These are phyloP conservation scores for Zygotorulaspora sp. DNA, from an alignment of 805 yeast genomes.

Conservation along the genomic window DNA sequence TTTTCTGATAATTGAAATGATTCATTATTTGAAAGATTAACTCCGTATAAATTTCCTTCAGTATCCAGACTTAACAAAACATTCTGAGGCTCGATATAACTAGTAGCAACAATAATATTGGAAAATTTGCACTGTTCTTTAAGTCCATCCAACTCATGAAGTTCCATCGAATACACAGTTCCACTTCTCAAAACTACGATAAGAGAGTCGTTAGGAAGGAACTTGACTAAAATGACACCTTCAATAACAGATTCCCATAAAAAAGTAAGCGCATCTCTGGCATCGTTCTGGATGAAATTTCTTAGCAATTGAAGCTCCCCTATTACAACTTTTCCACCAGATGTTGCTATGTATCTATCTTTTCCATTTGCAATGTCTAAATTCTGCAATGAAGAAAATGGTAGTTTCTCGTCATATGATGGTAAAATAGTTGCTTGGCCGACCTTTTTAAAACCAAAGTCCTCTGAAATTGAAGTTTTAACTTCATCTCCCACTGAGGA, in stretches of 20 bases:
- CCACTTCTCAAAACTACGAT: constrained; percentile 32
- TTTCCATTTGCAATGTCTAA: constrained; percentile 36
- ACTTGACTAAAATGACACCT: constrained; percentile 30
- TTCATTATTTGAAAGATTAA: constrained; percentile 2
- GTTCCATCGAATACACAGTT: constrained; percentile 17
- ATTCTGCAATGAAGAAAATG: constrained; percentile 36
- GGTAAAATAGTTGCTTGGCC: constrained; percentile 36
- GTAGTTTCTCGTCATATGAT: constrained; percentile 36
- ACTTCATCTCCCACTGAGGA: constrained; percentile 23
- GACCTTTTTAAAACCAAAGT: constrained; percentile 42
- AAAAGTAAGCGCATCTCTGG: constrained; percentile 10
- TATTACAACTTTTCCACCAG: constrained; percentile 34
- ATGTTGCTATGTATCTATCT: constrained; percentile 39
- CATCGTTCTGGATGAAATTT: constrained; percentile 24
- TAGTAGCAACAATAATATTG: constrained; percentile 3
- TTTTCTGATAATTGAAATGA: constrained; percentile 2
- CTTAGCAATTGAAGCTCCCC: constrained; percentile 37
- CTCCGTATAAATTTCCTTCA: constrained; percentile 4
- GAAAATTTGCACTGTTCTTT: constrained; percentile 5
- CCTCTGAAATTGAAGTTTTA: constrained; percentile 35
- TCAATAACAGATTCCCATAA: constrained; percentile 19
- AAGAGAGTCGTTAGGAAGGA: constrained; percentile 32
- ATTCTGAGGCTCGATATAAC: not conserved
- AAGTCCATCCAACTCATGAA: constrained; percentile 4
- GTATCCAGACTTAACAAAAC: constrained; percentile 9